These are phyloP conservation scores for Diaporthe nobilis DNA, from an alignment of 2,329 filamentous ascomycete species.

Conservation along the genomic window DNA sequence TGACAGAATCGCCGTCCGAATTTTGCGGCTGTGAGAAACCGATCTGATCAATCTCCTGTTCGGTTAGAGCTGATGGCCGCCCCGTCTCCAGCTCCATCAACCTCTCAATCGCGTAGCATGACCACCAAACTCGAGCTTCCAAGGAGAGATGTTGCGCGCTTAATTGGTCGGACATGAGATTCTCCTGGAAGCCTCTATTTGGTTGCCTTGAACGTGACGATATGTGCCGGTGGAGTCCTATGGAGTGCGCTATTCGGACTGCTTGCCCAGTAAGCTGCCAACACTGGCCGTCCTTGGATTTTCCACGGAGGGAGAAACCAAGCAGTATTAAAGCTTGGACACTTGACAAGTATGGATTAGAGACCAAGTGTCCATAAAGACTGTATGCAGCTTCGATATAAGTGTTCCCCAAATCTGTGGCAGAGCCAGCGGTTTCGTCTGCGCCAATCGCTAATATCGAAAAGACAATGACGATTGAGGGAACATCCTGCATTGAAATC, in stretches of 20 bases:
- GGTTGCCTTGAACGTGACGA: conserved; percentile 4
- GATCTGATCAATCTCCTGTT: conserved; percentile 34
- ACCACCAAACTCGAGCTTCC: conserved; percentile 43
- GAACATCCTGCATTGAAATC: background rate
- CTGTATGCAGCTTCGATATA: conserved; percentile 17
- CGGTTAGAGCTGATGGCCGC: conserved; percentile 44
- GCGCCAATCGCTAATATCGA: conserved; percentile 7
- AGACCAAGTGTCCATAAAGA: conserved; percentile 5
- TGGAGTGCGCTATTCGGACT: conserved; percentile 46
- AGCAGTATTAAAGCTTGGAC: conserved; percentile 42
- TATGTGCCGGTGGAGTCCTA: conserved; percentile 46
- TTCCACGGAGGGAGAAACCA: conserved; percentile 42
- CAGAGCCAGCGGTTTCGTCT: conserved; percentile 1
- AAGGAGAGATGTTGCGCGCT: conserved; percentile 17
- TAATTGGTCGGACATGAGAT: background rate
- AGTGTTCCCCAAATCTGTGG: background rate
- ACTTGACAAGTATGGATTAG: conserved; percentile 3
- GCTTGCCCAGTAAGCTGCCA: conserved; percentile 48
- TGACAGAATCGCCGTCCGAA: background rate
- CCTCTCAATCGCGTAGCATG: conserved; percentile 45
- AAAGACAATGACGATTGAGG: background rate
- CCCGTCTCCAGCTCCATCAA: conserved; percentile 47
- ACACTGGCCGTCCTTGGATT: conserved; percentile 46
- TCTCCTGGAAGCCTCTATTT: background rate
- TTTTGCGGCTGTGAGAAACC: background rate